Conservation (phyloP, 1,139 yeast species). For the Suhomyces anneliseae region DNA sequence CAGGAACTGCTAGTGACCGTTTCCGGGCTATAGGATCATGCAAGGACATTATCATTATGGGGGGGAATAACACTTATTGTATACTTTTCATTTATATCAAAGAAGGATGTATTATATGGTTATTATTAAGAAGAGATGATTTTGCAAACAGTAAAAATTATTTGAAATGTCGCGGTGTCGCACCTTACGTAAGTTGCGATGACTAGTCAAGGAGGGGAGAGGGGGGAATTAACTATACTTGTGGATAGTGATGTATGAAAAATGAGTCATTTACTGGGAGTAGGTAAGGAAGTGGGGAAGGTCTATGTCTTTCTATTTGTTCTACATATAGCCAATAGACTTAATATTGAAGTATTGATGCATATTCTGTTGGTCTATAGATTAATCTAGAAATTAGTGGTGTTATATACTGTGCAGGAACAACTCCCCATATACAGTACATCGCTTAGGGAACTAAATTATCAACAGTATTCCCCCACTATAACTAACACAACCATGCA, state of each 20-base stretch:
- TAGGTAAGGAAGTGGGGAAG: neutral
- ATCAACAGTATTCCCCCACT: too few species aligned
- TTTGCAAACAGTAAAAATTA: conserved; percentile 1
- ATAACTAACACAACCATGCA: neutral
- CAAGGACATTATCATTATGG: conserved; percentile 17
- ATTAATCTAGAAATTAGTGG: too few species aligned
- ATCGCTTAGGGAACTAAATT: too few species aligned
- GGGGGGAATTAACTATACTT: too few species aligned
- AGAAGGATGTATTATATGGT: neutral
- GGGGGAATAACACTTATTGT: neutral
- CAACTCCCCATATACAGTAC: too few species aligned
- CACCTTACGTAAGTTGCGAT: conserved; percentile 7
- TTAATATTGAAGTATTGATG: too few species aligned
- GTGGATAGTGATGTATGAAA: neutral
- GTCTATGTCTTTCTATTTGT: too few species aligned
- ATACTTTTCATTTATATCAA: conserved; percentile 4
- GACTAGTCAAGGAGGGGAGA: neutral
- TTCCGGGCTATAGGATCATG: conserved; percentile 20
- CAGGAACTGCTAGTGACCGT: conserved; percentile 15
- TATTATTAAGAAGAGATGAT: conserved; percentile 6
- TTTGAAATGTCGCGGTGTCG: conserved; percentile 6
- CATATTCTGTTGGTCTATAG: too few species aligned
- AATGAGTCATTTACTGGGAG: neutral
- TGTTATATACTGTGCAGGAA: too few species aligned
- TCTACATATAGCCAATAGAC: too few species aligned